These are phyloP conservation scores for Jamesozyma rosinii DNA, from an alignment of 805 yeast species.

Conservation along the genomic window DNA sequence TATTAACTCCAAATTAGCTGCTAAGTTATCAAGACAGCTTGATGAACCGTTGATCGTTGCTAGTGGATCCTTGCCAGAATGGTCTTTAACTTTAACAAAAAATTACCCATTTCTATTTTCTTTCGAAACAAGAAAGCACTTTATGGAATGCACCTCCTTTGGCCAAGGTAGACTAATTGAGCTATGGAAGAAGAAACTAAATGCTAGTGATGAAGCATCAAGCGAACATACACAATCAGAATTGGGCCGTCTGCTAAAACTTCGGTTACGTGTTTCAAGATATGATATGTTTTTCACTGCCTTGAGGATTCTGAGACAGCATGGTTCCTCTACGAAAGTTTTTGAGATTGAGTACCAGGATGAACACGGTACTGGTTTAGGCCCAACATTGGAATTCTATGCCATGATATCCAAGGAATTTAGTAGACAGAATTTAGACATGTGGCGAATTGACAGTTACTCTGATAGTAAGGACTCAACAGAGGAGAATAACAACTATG, in stretches of 20 bases:
- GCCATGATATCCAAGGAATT: slow-evolving; percentile 73
- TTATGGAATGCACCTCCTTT: slow-evolving; percentile 79
- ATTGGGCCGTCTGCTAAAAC: slow-evolving; percentile 63
- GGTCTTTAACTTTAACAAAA: slow-evolving; percentile 70
- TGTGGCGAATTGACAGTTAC: slow-evolving; percentile 57
- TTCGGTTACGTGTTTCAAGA: slow-evolving; percentile 71
- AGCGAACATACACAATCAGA: slow-evolving; percentile 20
- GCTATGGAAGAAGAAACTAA: slow-evolving; percentile 18
- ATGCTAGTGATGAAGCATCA: slow-evolving; percentile 26
- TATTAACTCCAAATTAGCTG: slow-evolving; percentile 71
- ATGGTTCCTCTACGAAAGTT: slow-evolving; percentile 71
- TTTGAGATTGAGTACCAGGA: slow-evolving; percentile 80
- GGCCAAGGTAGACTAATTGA: slow-evolving; percentile 76
- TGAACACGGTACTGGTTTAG: slow-evolving; percentile 93
- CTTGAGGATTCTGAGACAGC: slow-evolving; percentile 60
- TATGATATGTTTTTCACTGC: slow-evolving; percentile 66
- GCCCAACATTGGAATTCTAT: slow-evolving; percentile 92
- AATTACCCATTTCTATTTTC: slow-evolving; percentile 79
- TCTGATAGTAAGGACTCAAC: slow-evolving; percentile 9
- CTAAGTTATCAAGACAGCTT: slow-evolving; percentile 74
- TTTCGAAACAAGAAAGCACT: slow-evolving; percentile 65
- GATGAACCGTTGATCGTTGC: slow-evolving; percentile 87
- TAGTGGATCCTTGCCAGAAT: slow-evolving; percentile 74
- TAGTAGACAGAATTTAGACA: slow-evolving; percentile 40
- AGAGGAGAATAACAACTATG: slow-evolving; percentile 31